A percentile compares a stretch with the other conserved stretches of the same genome.
Evolutionary conservation across 2,329 filamentous ascomycete species (phyloP).

Genomic region (Scortechinia acanthostroma): DNA sequence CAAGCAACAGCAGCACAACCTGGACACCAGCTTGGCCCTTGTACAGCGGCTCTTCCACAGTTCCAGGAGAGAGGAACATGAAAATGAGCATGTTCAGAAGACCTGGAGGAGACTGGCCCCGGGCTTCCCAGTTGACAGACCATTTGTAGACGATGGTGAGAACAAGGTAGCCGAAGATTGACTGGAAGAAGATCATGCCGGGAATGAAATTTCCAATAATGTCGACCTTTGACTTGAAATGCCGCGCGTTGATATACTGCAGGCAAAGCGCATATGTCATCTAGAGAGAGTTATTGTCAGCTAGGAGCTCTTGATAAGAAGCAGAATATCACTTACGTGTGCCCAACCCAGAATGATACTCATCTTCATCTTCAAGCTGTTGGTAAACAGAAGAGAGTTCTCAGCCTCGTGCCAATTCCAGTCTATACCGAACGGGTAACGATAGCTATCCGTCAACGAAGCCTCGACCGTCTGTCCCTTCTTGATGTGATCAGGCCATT

Average conservation of each 20-base stretch:
- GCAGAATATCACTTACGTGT: too few species aligned
- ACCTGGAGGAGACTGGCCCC: conserved; percentile 67
- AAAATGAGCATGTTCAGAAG: conserved; percentile 98
- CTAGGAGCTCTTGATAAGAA: too few species aligned
- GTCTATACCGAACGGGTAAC: conserved; percentile 92
- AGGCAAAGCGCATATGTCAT: conserved; percentile 98
- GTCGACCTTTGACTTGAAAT: conserved; percentile 91
- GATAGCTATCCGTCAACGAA: conserved; percentile 61
- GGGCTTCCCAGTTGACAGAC: conserved; percentile 76
- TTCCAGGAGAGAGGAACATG: conserved; percentile 92
- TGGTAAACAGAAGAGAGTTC: conserved; percentile 89
- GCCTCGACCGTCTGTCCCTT: conserved; percentile 59
- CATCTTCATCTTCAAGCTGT: conserved; percentile 99
- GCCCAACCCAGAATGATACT: conserved; percentile 95
- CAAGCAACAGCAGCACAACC: conserved; percentile 71
- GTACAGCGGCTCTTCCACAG: conserved; percentile 68
- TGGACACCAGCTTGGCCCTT: conserved; percentile 71
- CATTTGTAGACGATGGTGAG: conserved; percentile 96
- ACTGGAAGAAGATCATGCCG: conserved; percentile 99
- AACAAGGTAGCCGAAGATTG: conserved; percentile 94
- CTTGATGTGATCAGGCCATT: conserved; percentile 59
- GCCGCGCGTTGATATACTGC: conserved; percentile 83
- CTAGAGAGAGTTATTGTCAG: too few species aligned
- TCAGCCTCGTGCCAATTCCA: conserved; percentile 95
- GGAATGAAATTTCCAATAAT: conserved; percentile 97